These are phyloP conservation scores for Isabelozyma gotoi DNA, from an alignment of 805 yeast genomes.

Conservation along the genomic window DNA sequence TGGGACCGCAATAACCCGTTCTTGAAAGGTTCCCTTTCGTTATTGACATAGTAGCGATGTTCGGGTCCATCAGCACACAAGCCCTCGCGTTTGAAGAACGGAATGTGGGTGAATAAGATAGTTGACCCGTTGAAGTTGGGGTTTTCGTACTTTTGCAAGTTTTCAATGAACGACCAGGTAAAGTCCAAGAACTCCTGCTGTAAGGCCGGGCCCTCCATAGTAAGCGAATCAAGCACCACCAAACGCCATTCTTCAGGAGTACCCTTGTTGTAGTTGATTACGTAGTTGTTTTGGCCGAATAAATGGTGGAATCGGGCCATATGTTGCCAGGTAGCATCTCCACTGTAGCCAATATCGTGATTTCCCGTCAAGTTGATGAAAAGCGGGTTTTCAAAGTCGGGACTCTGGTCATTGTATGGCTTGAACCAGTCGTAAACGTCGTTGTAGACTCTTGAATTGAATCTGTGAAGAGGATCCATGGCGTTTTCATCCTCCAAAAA, in stretches of 20 bases:
- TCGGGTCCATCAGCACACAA: slow-evolving; percentile 85
- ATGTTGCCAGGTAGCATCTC: slow-evolving; percentile 92
- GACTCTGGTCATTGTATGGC: slow-evolving; percentile 14
- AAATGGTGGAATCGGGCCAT: slow-evolving; percentile 71
- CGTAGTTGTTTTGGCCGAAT: slow-evolving; percentile 85
- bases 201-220: slow-evolving; percentile 87
- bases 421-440: slow-evolving; percentile 70
- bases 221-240: slow-evolving; percentile 81
- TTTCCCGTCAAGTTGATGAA: slow-evolving; percentile 89
- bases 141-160: slow-evolving; percentile 49
- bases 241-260: slow-evolving; percentile 78
- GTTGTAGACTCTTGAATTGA: slow-evolving; percentile 39
- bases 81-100: slow-evolving; percentile 80
- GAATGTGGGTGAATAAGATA: slow-evolving; percentile 82
- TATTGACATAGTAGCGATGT: slow-evolving; percentile 45
- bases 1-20: slow-evolving; percentile 76
- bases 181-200: slow-evolving; percentile 66
- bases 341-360: slow-evolving; percentile 94
- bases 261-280: slow-evolving; percentile 65
- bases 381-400: slow-evolving; percentile 55
- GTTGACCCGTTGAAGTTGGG: slow-evolving; percentile 70
- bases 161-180: slow-evolving; percentile 73
- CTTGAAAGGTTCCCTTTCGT: slow-evolving; percentile 64
- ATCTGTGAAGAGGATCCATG: slow-evolving; percentile 35
- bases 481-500: slow-evolving; percentile 43